Percentiles rank a stretch among this genome's conserved stretches.
Evolutionary conservation across 495 filamentous ascomycete genomes (phyloP).

Genomic region (Aspergillus taichungensis): DNA sequence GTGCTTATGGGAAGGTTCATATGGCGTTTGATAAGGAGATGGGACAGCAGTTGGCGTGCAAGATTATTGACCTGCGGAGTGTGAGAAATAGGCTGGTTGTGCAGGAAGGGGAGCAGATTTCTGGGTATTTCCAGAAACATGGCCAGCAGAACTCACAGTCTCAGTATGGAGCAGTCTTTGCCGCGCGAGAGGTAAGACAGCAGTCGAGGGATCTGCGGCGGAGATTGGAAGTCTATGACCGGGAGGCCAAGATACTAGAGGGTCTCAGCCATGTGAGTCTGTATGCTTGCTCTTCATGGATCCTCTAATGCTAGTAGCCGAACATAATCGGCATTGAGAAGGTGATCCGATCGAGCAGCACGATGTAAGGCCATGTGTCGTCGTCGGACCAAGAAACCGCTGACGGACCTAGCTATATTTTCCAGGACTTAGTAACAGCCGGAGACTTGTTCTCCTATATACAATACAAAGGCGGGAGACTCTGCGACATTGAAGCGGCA

Average conservation of each 20-base stretch:
- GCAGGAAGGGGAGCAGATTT: not conserved
- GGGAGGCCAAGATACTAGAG: conserved; percentile 49
- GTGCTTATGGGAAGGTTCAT: conserved; percentile 39
- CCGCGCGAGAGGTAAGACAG: not conserved
- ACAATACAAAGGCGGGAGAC: conserved; percentile 32
- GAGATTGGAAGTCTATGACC: conserved; percentile 14
- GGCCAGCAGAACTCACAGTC: too few species aligned
- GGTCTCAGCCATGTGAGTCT: conserved; percentile 50
- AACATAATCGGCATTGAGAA: conserved; percentile 52
- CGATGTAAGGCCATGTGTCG: conserved; percentile 35
- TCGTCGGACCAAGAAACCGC: not conserved
- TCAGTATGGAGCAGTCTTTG: not conserved
- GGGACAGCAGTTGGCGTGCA: conserved; percentile 44
- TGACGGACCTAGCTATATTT: conserved; percentile 46
- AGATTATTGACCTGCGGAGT: conserved; percentile 35
- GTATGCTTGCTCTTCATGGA: not conserved
- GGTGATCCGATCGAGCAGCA: conserved; percentile 40
- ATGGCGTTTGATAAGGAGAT: conserved; percentile 33
- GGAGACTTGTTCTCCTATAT: conserved; percentile 60
- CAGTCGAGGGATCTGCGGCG: conserved; percentile 1
- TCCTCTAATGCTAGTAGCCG: conserved; percentile 32
- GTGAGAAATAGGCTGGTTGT: conserved; percentile 1
- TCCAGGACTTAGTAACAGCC: conserved; percentile 54
- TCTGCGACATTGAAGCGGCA: conserved; percentile 44
- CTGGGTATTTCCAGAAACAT: not conserved